Conservation (phyloP, 768 basidiomycete species). For the Boletus sp. region DNA sequence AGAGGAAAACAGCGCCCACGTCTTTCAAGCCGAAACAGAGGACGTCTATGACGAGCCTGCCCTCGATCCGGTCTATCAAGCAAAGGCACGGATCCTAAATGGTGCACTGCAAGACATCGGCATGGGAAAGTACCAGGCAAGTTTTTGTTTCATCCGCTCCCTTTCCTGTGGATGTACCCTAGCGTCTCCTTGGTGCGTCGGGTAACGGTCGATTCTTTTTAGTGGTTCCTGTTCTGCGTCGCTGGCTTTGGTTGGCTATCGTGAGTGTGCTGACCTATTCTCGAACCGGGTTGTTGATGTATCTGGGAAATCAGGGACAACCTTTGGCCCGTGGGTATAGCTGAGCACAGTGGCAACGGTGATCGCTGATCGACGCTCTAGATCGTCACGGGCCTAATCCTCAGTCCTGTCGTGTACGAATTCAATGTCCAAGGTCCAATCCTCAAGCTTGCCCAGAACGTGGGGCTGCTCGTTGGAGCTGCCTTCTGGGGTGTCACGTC, state of each 20-base stretch:
- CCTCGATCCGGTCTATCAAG: constrained; percentile 58
- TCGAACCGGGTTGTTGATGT: neutral
- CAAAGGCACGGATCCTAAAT: constrained; percentile 57
- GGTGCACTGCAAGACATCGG: constrained; percentile 64
- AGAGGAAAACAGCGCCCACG: constrained; percentile 1
- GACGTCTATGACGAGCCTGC: constrained; percentile 28
- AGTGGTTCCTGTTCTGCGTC: constrained; percentile 66
- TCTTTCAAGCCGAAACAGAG: constrained; percentile 11
- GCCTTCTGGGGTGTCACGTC: constrained; percentile 66
- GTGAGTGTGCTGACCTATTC: constrained; percentile 38
- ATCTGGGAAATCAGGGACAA: constrained; percentile 48
- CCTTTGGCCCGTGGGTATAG: constrained; percentile 61
- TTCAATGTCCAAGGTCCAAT: constrained; percentile 61
- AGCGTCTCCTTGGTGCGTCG: neutral
- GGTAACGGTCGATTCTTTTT: neutral
- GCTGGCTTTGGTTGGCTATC: constrained; percentile 77
- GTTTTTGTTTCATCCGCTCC: neutral
- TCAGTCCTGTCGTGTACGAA: constrained; percentile 62
- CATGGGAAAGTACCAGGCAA: constrained; percentile 68
- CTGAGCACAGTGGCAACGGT: neutral
- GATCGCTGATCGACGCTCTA: constrained; percentile 22
- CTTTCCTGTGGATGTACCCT: neutral
- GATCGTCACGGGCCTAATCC: constrained; percentile 65
- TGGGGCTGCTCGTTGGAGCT: constrained; percentile 69
- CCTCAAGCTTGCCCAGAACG: constrained; percentile 67